These are phyloP conservation scores for Speleostelium caveatum DNA, from an alignment of 78 protist genomes.

Conservation along the genomic window DNA sequence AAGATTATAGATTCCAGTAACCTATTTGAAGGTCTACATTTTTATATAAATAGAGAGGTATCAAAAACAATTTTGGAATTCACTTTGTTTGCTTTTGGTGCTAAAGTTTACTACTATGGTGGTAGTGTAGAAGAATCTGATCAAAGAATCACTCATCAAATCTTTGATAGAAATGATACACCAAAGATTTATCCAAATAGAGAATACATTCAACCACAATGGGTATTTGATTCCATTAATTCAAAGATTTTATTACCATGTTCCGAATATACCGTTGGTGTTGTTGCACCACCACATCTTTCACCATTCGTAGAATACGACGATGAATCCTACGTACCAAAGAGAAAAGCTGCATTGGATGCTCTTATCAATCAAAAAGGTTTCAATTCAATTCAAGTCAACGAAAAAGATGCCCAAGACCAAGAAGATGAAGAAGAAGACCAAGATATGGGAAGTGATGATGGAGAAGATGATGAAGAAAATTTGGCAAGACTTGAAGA, in stretches of 20 bases:
- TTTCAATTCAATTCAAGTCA: conserved; percentile 7
- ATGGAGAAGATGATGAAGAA: conserved; percentile 53
- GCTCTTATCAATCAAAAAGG: conserved; percentile 55
- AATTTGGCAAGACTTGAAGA: conserved; percentile 31
- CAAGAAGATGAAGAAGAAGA: conserved; percentile 8
- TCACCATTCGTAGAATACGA: conserved; percentile 93
- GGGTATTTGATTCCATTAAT: conserved; percentile 96
- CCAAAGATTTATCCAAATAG: conserved; percentile 10
- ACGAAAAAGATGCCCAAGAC: background rate
- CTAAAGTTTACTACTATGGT: conserved; percentile 78
- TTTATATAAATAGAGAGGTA: conserved; percentile 86
- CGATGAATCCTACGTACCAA: conserved; percentile 67
- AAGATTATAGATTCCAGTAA: conserved; percentile 21
- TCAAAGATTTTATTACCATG: conserved; percentile 64
- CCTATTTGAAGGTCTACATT: conserved; percentile 34
- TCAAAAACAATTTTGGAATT: conserved; percentile 84
- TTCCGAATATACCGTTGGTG: conserved; percentile 75
- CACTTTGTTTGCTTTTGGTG: conserved; percentile 87
- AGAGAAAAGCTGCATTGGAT: conserved; percentile 48
- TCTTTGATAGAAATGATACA: conserved; percentile 69
- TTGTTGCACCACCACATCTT: conserved; percentile 94
- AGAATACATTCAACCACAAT: conserved; percentile 97
- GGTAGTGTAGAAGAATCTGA: conserved; percentile 30
- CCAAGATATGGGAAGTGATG: background rate
- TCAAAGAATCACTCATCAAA: conserved; percentile 81